Percentiles rank a stretch among this genome's conserved stretches.
Evolutionary conservation across 495 filamentous ascomycete genomes (phyloP).

Genomic region (Bryoglossum gracile): DNA sequence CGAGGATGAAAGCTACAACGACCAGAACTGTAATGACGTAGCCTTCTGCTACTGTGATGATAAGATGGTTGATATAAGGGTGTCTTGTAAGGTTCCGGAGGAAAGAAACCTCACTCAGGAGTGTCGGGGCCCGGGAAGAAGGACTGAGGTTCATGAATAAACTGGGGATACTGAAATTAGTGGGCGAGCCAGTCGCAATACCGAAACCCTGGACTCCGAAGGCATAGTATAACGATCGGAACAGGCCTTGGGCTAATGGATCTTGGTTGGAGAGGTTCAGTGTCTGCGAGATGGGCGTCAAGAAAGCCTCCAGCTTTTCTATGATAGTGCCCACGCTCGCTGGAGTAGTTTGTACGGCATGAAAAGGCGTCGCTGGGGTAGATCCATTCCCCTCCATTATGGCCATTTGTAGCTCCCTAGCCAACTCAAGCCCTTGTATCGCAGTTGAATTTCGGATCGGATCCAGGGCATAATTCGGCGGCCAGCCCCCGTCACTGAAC

Average conservation of each 20-base stretch:
- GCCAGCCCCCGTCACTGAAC: constrained; percentile 87
- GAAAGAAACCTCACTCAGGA: constrained; percentile 66
- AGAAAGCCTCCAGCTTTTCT: constrained; percentile 16
- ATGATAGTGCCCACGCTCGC: constrained; percentile 17
- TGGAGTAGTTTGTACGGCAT: constrained; percentile 28
- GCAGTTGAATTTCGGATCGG: constrained; percentile 7
- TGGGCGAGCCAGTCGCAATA: constrained; percentile 1
- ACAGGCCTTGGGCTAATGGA: constrained; percentile 32
- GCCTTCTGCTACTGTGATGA: constrained; percentile 83
- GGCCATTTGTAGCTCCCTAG: constrained; percentile 16
- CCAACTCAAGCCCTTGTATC: constrained; percentile 12
- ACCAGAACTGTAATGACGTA: constrained; percentile 87
- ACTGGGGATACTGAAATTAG: constrained; percentile 4
- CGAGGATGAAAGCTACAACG: constrained; percentile 84
- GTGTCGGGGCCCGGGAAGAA: constrained; percentile 29
- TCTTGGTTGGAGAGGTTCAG: constrained; percentile 39
- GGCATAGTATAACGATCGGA: constrained; percentile 19
- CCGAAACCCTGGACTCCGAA: constrained; percentile 9
- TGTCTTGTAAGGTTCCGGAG: constrained; percentile 67
- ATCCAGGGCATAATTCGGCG: constrained; percentile 8
- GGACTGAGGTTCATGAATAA: background rate
- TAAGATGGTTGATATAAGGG: constrained; percentile 63
- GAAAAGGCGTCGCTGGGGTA: constrained; percentile 38
- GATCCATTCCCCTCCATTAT: constrained; percentile 25
- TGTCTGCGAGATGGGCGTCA: constrained; percentile 36